These are phyloP conservation scores for Camellia oleifera DNA, from an alignment of 179 eudicot genomes.

Conservation along the genomic window DNA sequence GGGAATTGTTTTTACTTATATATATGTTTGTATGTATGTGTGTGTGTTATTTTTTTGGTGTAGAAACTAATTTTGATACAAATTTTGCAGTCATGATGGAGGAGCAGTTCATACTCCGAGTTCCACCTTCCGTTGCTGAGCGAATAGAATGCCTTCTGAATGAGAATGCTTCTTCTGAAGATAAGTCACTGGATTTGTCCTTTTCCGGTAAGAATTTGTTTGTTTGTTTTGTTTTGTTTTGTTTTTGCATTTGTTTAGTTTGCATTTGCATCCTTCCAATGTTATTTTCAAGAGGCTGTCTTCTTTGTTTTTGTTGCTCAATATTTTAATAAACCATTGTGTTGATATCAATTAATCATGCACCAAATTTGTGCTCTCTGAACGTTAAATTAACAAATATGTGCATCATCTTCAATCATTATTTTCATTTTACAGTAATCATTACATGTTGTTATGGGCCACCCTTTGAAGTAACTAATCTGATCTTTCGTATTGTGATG, in stretches of 20 bases:
- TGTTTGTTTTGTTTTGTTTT: neutral
- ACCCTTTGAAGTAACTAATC: neutral
- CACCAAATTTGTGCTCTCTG: neutral
- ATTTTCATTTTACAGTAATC: neutral
- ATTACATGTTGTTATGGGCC: neutral
- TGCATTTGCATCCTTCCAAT: neutral
- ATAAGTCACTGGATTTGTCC: slow-evolving; percentile 68
- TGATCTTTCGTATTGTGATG: neutral
- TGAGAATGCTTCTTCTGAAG: slow-evolving; percentile 67
- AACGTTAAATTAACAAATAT: neutral
- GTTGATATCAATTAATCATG: neutral
- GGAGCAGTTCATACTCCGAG: slow-evolving; percentile 85
- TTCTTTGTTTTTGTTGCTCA: neutral
- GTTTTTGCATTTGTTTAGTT: neutral
- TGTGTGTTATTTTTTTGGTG: neutral
- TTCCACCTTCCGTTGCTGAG: slow-evolving; percentile 88
- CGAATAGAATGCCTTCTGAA: slow-evolving; percentile 66
- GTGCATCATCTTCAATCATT: neutral
- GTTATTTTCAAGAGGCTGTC: neutral
- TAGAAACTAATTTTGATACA: slow-evolving; percentile 9
- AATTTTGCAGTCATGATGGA: slow-evolving; percentile 67
- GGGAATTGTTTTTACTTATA: too few relatives aligned
- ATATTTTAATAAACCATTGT: neutral
- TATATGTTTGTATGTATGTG: too few relatives aligned
- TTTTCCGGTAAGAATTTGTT: slow-evolving; percentile 30